Percentiles rank a stretch among this genome's conserved stretches.
These are phyloP conservation scores for Effrenium voratum DNA, from an alignment of 73 alveolate species.

Conservation along the genomic window DNA sequence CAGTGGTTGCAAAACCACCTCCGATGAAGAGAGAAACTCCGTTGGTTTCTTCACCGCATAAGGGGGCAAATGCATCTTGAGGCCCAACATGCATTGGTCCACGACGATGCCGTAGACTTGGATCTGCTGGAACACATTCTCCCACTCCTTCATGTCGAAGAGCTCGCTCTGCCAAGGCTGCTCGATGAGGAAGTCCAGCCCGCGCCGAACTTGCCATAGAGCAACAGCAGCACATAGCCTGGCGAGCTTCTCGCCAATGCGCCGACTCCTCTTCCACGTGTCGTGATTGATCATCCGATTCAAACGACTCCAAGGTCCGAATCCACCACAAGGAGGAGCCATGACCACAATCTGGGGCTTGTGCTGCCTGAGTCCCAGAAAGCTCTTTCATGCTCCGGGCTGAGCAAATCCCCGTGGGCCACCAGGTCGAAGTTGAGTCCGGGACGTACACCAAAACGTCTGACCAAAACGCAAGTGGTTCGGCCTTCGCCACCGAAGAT, in stretches of 20 bases:
- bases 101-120: too few relatives aligned
- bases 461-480: neutral
- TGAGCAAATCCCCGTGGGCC: neutral
- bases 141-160: neutral
- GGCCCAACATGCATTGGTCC: neutral
- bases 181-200: neutral
- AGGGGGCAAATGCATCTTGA: too few relatives aligned
- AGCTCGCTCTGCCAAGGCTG: neutral
- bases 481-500: neutral
- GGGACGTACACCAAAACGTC: neutral
- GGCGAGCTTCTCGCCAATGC: neutral
- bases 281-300: neutral
- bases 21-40: too few relatives aligned
- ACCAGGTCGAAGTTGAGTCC: neutral
- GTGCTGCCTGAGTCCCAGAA: too few relatives aligned
- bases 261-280: neutral
- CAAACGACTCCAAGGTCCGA: neutral
- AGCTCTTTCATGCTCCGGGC: neutral
- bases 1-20: too few relatives aligned
- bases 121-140: too few relatives aligned
- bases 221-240: neutral
- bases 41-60: too few relatives aligned
- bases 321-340: neutral
- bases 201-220: neutral
- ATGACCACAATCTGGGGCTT: neutral